Base-by-base conservation (phyloP, 306 rosid genomes). In the Sicyos baderoa region DNA sequence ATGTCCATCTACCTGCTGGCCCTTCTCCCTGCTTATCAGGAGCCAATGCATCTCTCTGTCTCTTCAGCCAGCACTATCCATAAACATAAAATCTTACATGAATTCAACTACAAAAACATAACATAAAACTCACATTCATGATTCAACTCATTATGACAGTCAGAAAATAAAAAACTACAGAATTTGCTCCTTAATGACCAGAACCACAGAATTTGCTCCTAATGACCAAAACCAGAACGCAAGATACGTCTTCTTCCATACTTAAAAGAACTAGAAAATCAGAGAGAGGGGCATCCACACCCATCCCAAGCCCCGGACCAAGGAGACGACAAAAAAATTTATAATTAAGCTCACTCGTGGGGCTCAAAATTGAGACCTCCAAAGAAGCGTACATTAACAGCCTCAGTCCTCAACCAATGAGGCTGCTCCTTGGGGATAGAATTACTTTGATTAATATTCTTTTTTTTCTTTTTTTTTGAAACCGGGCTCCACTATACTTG, bases 51-150 rank as follows among this genome's bases (percentile, higher is more conserved):
- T 93, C 97, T 83, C 83, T 89, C 77, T 93, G 96, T 72, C 89
- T 93, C 95, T 93, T 93, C 91, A 93, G 79, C 98, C 99, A 93
- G 85, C 99, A 93, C 99, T 93, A 86, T 63, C 50, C 47, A 78
- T 25, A 68, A 23, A 68, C 2, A 16, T 49, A 25, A 4, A 50
- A 68, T 16, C 19, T 0, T 4, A 68, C 18, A 63, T 63, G 17
- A 63, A 35, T 23, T 63, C 44, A 45, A 54, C 51, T 70, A 56
- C 65, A 74, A 29, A 69, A 18, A 75, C 29, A 61, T 35, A 72
- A 55, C 53, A 54, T 8, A 22, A 55, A 47, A 35, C 35, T 73
- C 40, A 12, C 7, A 7, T 12, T 45, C 49, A 45, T 45, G 15
- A 35, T 35, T 53, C 54, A 8, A 71, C 19, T 63, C 69, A 52